phyloP scores from a whole-genome alignment of 352 stramenopile genomes.

The Phytophthora multivora region DNA sequence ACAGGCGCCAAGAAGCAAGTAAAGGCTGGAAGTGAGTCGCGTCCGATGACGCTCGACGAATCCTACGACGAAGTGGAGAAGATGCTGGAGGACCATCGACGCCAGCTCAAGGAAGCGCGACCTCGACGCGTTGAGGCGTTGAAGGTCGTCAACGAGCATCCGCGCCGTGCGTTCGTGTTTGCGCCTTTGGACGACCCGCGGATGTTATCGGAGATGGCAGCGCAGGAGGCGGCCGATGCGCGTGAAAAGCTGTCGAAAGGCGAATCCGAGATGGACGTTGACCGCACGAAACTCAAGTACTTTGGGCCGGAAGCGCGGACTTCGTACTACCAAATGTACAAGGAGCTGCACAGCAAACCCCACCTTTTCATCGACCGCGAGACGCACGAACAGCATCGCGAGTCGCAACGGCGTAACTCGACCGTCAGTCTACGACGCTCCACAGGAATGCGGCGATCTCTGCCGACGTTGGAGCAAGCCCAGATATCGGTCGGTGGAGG shows the following conservation, averaged over 20 bases:
- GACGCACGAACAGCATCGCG: slow-evolving; percentile 12
- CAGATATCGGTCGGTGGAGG: slow-evolving; percentile 20
- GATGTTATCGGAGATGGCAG: slow-evolving; percentile 39
- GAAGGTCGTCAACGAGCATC: slow-evolving; percentile 7
- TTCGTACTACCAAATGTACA: slow-evolving; percentile 64
- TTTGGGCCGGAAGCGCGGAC: slow-evolving; percentile 47
- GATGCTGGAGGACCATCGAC: slow-evolving; percentile 49
- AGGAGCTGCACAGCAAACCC: slow-evolving; percentile 57
- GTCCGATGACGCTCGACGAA: slow-evolving; percentile 44
- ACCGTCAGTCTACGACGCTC: slow-evolving; percentile 7
- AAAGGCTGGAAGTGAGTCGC: background rate
- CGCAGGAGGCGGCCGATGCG: slow-evolving; percentile 13
- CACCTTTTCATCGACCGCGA: slow-evolving; percentile 56
- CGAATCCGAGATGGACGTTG: slow-evolving; percentile 23
- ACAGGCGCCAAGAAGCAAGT: slow-evolving; percentile 8
- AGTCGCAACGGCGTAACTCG: slow-evolving; percentile 18
- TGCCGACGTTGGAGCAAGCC: slow-evolving; percentile 20
- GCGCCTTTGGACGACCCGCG: slow-evolving; percentile 41
- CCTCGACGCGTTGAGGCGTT: slow-evolving; percentile 22
- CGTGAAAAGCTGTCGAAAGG: slow-evolving; percentile 26
- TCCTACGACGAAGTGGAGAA: slow-evolving; percentile 58
- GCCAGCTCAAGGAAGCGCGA: slow-evolving; percentile 16
- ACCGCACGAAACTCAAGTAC: slow-evolving; percentile 41
- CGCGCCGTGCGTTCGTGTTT: slow-evolving; percentile 42
- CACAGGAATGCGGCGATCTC: slow-evolving; percentile 9